These are phyloP conservation scores for Trichoderma gamsii DNA, from an alignment of 495 filamentous ascomycete species.

Conservation along the genomic window DNA sequence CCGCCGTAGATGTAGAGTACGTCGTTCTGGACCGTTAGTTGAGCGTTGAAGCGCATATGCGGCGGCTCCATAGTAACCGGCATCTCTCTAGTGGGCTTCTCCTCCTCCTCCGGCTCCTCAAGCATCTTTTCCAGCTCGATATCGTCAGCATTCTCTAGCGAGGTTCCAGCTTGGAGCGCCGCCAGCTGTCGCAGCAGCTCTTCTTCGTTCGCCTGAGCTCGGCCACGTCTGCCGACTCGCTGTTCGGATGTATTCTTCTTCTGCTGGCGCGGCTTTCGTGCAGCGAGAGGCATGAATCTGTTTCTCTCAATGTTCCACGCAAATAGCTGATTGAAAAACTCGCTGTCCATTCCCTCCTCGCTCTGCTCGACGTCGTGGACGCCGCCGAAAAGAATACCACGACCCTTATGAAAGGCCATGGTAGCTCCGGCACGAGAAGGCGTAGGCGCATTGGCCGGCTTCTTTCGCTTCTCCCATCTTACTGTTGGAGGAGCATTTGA, in stretches of 20 bases:
- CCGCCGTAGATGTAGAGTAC: slow-evolving; percentile 89
- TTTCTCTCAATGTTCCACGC: slow-evolving; percentile 94
- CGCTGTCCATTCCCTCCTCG: slow-evolving; percentile 91
- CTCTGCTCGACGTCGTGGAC: slow-evolving; percentile 90
- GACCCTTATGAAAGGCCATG: slow-evolving; percentile 86
- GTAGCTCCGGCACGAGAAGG: slow-evolving; percentile 81
- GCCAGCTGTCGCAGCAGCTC: slow-evolving; percentile 81
- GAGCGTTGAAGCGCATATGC: slow-evolving; percentile 81
- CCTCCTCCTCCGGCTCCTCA: slow-evolving; percentile 41
- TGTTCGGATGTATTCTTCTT: slow-evolving; percentile 36
- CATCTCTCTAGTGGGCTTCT: slow-evolving; percentile 45
- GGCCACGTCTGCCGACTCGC: slow-evolving; percentile 56
- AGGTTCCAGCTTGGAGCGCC: slow-evolving; percentile 64
- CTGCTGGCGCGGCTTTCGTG: slow-evolving; percentile 66
- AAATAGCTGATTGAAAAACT: slow-evolving; percentile 86
- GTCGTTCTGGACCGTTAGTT: slow-evolving; percentile 86
- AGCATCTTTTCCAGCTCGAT: slow-evolving; percentile 47
- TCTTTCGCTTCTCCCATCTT: slow-evolving; percentile 89
- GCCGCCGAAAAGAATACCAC: slow-evolving; percentile 89
- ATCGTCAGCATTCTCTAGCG: slow-evolving; percentile 49
- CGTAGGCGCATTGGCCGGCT: slow-evolving; percentile 80
- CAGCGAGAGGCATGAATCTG: slow-evolving; percentile 76
- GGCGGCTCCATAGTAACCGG: slow-evolving; percentile 69
- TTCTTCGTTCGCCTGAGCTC: slow-evolving; percentile 80
- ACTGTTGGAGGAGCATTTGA: slow-evolving; percentile 58